A percentile compares a stretch with the other conserved stretches of the same genome.
Evolutionary conservation across 805 yeast species (phyloP).

Genomic region (Ogataea paradorogensis): DNA sequence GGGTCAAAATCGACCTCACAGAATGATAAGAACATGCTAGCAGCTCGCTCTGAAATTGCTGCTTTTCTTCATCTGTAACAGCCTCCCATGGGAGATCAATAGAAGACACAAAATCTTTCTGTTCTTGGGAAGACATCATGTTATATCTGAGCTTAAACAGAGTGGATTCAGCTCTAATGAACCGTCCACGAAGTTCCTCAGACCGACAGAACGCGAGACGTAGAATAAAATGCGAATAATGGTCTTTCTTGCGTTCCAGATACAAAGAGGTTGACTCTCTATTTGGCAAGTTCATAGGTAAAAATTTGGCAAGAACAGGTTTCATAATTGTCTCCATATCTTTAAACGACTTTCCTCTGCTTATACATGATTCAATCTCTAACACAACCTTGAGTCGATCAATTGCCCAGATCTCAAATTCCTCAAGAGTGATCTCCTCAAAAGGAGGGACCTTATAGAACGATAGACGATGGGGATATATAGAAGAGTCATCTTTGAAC

Average conservation of each 20-base stretch:
- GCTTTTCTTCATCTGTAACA: constrained; percentile 62
- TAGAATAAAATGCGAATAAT: constrained; percentile 85
- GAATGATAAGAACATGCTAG: constrained; percentile 51
- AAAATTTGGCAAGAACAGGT: constrained; percentile 58
- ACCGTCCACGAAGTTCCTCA: constrained; percentile 77
- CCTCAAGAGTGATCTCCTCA: constrained; percentile 84
- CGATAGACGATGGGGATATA: constrained; percentile 56
- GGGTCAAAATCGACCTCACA: constrained; percentile 37
- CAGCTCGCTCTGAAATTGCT: constrained; percentile 44
- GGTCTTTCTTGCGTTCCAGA: constrained; percentile 79
- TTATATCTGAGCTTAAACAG: constrained; percentile 74
- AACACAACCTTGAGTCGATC: constrained; percentile 81
- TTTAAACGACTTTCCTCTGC: constrained; percentile 58
- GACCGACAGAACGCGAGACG: constrained; percentile 86
- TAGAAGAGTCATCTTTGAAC: constrained; percentile 30
- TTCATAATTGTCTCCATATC: constrained; percentile 66
- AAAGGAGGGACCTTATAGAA: constrained; percentile 77
- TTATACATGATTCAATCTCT: constrained; percentile 74
- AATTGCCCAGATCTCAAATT: constrained; percentile 94
- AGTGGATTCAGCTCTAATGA: constrained; percentile 69
- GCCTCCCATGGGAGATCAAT: constrained; percentile 71
- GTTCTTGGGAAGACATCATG: constrained; percentile 61
- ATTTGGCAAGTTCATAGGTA: constrained; percentile 60
- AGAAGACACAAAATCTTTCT: constrained; percentile 61
- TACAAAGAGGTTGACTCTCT: constrained; percentile 39